Evolutionary conservation across 1,284 basidiomycete genomes (phyloP), one percentile per base, ranked within the genome.

Genomic region (Mrakiaceae sp.): DNA sequence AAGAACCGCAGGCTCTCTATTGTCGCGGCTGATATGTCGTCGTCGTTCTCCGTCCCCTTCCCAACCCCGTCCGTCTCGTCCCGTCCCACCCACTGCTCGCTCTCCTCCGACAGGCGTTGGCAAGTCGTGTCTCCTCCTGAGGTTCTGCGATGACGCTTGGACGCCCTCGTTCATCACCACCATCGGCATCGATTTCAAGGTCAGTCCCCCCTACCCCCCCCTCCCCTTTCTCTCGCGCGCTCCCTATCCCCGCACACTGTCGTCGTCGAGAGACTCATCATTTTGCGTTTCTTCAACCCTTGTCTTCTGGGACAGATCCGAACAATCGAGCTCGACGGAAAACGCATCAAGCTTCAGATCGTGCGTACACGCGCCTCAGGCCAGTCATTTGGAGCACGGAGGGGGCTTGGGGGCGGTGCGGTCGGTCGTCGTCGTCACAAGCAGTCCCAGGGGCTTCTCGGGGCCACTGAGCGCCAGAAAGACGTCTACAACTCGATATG

Each of bases 71-170:
- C 52, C 62, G 14, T 43, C 43, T 8, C 47, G 16, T 55, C 9
- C 49, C 47, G 42, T 59, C 52, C 9, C 48, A 27, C 9, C 42
- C 51, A 9, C 48, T 60, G 48, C 11, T 46, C 57, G n/a, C 8
- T 39, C 49, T 50, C 48, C 39, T 14, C 47, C 47, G 39, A 16
- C 69, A 93, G 90, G 91, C 79, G 91, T 98, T 71, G 96, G 96
- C 71, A 99, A 99, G 81, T 98, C 95, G 60, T 98, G 96, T 82
- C 83, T 99, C 14, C 82, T 99, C 66, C 84, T 98, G 67, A 89
- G 96, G 69, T 99, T 99, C 85, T 98, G 95, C 77, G 96, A 98
- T 79, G 96, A 98, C 78, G 91, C 95, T 69, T 98, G 95, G 95
- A 98, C 96, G 48, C 95, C 95, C 44, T 95, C 91, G 52, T 98